These are phyloP conservation scores for Acacia melanoxylon DNA, from an alignment of 306 rosid species.

Conservation along the genomic window DNA sequence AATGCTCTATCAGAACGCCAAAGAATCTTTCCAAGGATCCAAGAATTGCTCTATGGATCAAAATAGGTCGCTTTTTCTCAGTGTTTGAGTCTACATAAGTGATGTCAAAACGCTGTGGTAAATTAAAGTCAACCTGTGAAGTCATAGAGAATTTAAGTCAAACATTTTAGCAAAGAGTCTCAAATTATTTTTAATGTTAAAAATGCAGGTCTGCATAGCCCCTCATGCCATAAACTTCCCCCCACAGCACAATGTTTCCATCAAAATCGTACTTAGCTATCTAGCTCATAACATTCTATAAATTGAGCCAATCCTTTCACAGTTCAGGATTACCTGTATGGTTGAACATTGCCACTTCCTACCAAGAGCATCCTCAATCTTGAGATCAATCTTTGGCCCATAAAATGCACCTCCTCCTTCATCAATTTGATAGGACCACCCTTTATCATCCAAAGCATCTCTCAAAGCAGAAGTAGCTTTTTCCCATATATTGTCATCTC, in stretches of 20 bases:
- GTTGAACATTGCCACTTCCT: conserved; percentile 99
- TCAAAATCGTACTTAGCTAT: background rate
- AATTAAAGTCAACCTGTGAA: conserved; percentile 89
- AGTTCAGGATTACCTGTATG: conserved; percentile 67
- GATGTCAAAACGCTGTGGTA: conserved; percentile 92
- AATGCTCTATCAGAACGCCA: conserved; percentile 93
- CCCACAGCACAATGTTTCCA: background rate
- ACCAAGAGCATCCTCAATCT: conserved; percentile 99
- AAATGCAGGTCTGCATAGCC: background rate
- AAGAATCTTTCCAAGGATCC: conserved; percentile 97
- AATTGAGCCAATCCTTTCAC: background rate
- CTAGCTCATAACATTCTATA: conserved; percentile 1
- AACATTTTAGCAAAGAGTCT: conserved; percentile 15
- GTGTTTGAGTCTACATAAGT: conserved; percentile 84
- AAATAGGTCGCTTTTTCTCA: conserved; percentile 80
- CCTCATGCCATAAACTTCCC: background rate
- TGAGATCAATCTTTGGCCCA: conserved; percentile 97
- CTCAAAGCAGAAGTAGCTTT: conserved; percentile 84
- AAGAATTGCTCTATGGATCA: conserved; percentile 97
- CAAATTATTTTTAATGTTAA: conserved; percentile 1
- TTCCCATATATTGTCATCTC: conserved; percentile 85
- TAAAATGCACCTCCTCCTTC: conserved; percentile 99
- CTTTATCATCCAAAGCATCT: conserved; percentile 91
- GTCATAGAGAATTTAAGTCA: conserved; percentile 3
- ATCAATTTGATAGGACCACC: conserved; percentile 88